phyloP scores from a whole-genome alignment of 129 eudicot genomes.

The Logfia minima region DNA sequence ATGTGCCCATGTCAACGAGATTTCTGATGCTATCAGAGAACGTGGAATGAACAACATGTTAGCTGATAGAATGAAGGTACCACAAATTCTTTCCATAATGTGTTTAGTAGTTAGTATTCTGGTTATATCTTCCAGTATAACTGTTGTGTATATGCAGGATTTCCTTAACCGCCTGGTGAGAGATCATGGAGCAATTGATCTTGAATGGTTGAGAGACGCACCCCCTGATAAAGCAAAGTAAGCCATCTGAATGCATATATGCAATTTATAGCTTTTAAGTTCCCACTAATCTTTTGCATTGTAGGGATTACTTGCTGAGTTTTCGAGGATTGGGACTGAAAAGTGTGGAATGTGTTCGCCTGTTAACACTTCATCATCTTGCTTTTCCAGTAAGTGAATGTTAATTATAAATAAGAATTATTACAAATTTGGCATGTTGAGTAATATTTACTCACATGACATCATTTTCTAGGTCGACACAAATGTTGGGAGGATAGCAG shows the following conservation, averaged over 20 bases:
- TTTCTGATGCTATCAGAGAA: constrained; percentile 74
- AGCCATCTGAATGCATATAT: constrained; percentile 18
- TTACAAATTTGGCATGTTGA: neutral
- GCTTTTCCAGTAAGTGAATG: constrained; percentile 84
- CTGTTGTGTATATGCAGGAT: constrained; percentile 47
- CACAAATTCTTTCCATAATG: neutral
- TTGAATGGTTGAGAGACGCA: constrained; percentile 91
- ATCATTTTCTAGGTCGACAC: constrained; percentile 66
- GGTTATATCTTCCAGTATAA: neutral
- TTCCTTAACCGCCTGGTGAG: constrained; percentile 74
- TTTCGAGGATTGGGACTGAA: constrained; percentile 82
- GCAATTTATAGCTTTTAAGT: neutral
- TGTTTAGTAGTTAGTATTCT: neutral
- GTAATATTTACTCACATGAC: neutral
- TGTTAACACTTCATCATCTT: constrained; percentile 90
- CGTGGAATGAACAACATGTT: constrained; percentile 98
- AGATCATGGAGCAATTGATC: constrained; percentile 82
- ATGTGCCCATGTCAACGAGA: constrained; percentile 63
- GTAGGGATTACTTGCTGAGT: constrained; percentile 51
- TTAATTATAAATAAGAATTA: neutral
- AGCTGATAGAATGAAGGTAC: constrained; percentile 88
- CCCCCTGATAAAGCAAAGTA: constrained; percentile 93
- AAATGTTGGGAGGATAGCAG: constrained; percentile 90
- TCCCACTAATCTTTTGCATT: constrained; percentile 1
- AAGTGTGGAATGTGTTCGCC: constrained; percentile 96